Conservation (phyloP, 2,329 filamentous ascomycete species). For the Curvularia hawaiiensis region DNA sequence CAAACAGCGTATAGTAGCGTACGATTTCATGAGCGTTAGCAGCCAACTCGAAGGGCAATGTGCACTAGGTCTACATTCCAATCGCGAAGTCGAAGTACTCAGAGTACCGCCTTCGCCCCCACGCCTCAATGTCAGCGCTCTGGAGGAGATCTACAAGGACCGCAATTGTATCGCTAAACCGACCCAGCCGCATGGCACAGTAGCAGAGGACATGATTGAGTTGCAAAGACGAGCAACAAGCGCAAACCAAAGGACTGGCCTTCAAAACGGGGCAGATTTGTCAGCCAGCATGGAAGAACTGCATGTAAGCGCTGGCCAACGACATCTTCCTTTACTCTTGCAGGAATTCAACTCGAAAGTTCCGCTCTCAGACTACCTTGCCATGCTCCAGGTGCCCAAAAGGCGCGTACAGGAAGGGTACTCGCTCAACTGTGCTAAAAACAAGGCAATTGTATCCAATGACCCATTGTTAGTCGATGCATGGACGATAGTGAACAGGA, state of each 20-base stretch:
- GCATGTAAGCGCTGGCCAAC: constrained; percentile 40
- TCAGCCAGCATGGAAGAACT: constrained; percentile 37
- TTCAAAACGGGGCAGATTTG: constrained; percentile 29
- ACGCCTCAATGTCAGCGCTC: constrained; percentile 50
- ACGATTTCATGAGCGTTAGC: constrained; percentile 62
- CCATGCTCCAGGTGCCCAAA: constrained; percentile 50
- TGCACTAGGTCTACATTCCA: constrained; percentile 58
- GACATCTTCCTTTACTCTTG: constrained; percentile 36
- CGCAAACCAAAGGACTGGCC: constrained; percentile 34
- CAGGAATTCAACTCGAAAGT: constrained; percentile 38
- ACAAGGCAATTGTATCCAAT: constrained; percentile 70
- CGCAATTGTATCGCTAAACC: constrained; percentile 39
- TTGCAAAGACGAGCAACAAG: constrained; percentile 39
- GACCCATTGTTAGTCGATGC: constrained; percentile 76
- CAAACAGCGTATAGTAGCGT: constrained; percentile 60
- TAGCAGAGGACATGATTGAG: constrained; percentile 43
- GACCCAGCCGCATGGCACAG: constrained; percentile 33
- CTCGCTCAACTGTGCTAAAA: constrained; percentile 64
- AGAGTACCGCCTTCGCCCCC: constrained; percentile 53
- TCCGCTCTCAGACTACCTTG: constrained; percentile 42
- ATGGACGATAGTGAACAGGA: constrained; percentile 78
- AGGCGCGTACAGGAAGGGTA: constrained; percentile 63
- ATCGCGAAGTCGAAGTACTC: constrained; percentile 57
- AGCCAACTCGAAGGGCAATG: constrained; percentile 54
- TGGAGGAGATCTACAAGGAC: constrained; percentile 51